Percentiles rank a stretch among this genome's conserved stretches.
Evolutionary conservation across 805 yeast species (phyloP).

Genomic region (Maudiozyma saulgeensis): DNA sequence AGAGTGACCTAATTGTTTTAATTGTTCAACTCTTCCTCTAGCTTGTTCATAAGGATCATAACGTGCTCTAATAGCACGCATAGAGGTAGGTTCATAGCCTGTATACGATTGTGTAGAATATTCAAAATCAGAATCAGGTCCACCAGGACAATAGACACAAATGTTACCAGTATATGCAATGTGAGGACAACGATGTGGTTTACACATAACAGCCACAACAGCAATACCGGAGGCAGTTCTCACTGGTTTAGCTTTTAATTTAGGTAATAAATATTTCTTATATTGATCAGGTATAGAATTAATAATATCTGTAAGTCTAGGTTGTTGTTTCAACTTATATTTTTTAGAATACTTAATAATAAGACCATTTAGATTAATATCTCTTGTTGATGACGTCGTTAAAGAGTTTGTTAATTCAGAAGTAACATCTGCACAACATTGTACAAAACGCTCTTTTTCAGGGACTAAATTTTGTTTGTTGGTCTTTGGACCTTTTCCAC

Average conservation of each 20-base stretch:
- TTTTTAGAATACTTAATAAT: constrained; percentile 80
- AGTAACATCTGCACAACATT: constrained; percentile 88
- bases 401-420: constrained; percentile 73
- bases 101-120: constrained; percentile 97
- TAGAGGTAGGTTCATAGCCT: constrained; percentile 97
- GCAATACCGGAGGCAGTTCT: constrained; percentile 98
- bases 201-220: constrained; percentile 98
- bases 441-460: constrained; percentile 85
- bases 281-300: constrained; percentile 93
- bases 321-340: constrained; percentile 85
- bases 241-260: constrained; percentile 96
- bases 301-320: constrained; percentile 89
- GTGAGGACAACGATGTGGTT: constrained; percentile 98
- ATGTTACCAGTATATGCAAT: constrained; percentile 98
- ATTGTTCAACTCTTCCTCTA: constrained; percentile 91
- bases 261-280: constrained; percentile 82
- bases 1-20: constrained; percentile 89
- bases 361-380: constrained; percentile 79
- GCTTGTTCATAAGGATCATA: constrained; percentile 99
- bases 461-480: constrained; percentile 66
- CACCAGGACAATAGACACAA: constrained; percentile 98
- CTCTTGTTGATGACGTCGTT: constrained; percentile 38
- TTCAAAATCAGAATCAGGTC: constrained; percentile 97
- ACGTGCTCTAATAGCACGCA: constrained; percentile 98
- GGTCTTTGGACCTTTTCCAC: constrained; percentile 31